Evolutionary conservation across 805 yeast genomes (phyloP).

Genomic region (Yarrowia divulgata): DNA sequence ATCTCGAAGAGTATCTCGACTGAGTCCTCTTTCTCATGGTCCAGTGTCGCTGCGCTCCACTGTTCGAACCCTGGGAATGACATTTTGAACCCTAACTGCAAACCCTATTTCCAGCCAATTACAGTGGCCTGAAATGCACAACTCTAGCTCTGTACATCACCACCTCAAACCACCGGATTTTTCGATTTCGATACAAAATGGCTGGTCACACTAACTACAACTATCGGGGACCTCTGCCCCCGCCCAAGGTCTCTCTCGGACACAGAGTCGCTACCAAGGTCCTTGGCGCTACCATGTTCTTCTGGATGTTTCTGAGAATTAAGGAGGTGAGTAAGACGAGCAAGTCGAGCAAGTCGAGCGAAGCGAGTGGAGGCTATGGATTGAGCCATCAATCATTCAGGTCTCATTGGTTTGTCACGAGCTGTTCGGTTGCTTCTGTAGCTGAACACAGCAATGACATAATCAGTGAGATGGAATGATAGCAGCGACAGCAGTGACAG

Average conservation of each 20-base stretch:
- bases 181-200: constrained; percentile 39
- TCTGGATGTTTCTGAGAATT: constrained; percentile 82
- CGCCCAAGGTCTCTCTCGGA: constrained; percentile 67
- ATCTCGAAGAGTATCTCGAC: no score
- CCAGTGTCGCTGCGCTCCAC: not conserved
- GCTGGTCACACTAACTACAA: constrained; percentile 48
- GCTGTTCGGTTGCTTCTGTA: not conserved
- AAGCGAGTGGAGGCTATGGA: no score
- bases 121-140: constrained; percentile 21
- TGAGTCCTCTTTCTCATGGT: no score
- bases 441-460: not conserved
- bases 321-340: constrained; percentile 58
- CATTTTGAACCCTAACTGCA: not conserved
- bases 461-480: not conserved
- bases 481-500: no score
- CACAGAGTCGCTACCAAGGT: constrained; percentile 67
- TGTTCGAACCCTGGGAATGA: constrained; percentile 5
- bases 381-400: no score
- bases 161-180: constrained; percentile 28
- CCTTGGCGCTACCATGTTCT: constrained; percentile 88
- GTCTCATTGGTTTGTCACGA: not conserved
- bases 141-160: constrained; percentile 25
- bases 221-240: constrained; percentile 64
- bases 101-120: constrained; percentile 21
- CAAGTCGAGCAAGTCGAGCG: not conserved